Conservation (phyloP, 306 rosid genomes). For the Calophaca sinica region DNA sequence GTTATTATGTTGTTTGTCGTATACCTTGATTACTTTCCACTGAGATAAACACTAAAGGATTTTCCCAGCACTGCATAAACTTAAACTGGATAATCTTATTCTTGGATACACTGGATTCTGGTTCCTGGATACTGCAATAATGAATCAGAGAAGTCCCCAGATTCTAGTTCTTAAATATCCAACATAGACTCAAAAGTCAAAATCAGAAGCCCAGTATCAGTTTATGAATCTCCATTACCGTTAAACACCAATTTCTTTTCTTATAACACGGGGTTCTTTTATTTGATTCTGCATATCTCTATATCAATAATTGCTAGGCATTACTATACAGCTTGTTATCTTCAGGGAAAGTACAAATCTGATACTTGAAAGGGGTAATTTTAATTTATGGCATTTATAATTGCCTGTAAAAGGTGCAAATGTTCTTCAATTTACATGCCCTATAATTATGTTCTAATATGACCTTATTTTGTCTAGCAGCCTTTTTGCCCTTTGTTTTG, state of each 20-base stretch:
- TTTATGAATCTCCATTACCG: conserved; percentile 5
- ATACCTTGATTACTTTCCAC: conserved; percentile 3
- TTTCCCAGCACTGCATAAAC: conserved; percentile 9
- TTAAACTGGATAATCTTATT: conserved; percentile 20
- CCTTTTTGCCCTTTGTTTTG: background rate
- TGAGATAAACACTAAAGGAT: conserved; percentile 4
- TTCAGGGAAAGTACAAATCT: background rate
- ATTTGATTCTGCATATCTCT: conserved; percentile 38
- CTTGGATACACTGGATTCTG: conserved; percentile 5
- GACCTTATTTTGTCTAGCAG: background rate
- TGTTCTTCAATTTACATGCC: background rate
- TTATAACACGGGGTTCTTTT: background rate
- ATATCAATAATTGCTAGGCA: conserved; percentile 7
- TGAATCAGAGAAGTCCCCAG: conserved; percentile 14
- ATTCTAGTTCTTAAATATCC: conserved; percentile 20
- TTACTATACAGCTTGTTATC: conserved; percentile 11
- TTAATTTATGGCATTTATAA: background rate
- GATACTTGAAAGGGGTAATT: background rate
- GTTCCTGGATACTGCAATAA: conserved; percentile 18
- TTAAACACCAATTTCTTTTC: conserved; percentile 10
- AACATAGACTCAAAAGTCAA: background rate
- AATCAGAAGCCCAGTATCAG: background rate
- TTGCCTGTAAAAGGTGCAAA: background rate
- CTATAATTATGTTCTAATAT: background rate
- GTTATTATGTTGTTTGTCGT: conserved; percentile 41